Conservation (phyloP, 441 rosid genomes). For the Erysimum cheiri region DNA sequence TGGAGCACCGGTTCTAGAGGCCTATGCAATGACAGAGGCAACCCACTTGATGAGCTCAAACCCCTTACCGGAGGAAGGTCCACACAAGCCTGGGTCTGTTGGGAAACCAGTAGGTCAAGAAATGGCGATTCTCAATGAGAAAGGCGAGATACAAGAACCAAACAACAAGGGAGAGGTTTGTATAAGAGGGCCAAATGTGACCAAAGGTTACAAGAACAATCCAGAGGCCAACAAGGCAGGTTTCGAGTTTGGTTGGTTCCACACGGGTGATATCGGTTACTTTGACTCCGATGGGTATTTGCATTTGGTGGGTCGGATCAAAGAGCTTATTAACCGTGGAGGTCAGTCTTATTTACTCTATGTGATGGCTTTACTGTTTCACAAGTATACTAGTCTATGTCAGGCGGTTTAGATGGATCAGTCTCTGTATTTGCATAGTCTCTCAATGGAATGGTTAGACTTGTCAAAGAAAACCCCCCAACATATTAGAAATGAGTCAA, state of each 20-base stretch:
- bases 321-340: constrained; percentile 96
- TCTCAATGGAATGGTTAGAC: background rate
- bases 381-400: constrained; percentile 1
- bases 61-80: constrained; percentile 81
- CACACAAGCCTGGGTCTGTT: constrained; percentile 81
- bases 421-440: background rate
- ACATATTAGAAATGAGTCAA: constrained; percentile 17
- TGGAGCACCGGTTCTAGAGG: constrained; percentile 83
- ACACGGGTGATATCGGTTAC: constrained; percentile 78
- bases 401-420: background rate
- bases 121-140: constrained; percentile 74
- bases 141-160: constrained; percentile 59
- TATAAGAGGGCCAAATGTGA: constrained; percentile 79
- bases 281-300: constrained; percentile 79
- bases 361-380: constrained; percentile 25
- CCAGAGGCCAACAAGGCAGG: constrained; percentile 82
- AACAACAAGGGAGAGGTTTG: constrained; percentile 75
- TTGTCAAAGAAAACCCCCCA: constrained; percentile 15
- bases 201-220: constrained; percentile 83
- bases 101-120: constrained; percentile 88
- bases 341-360: constrained; percentile 49
- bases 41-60: constrained; percentile 80
- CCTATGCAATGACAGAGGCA: constrained; percentile 95
- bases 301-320: constrained; percentile 85
- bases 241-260: constrained; percentile 88